Percentiles rank a stretch among this genome's conserved stretches.
Evolutionary conservation across 495 filamentous ascomycete genomes (phyloP).

Genomic region (Talaromyces borbonicus): DNA sequence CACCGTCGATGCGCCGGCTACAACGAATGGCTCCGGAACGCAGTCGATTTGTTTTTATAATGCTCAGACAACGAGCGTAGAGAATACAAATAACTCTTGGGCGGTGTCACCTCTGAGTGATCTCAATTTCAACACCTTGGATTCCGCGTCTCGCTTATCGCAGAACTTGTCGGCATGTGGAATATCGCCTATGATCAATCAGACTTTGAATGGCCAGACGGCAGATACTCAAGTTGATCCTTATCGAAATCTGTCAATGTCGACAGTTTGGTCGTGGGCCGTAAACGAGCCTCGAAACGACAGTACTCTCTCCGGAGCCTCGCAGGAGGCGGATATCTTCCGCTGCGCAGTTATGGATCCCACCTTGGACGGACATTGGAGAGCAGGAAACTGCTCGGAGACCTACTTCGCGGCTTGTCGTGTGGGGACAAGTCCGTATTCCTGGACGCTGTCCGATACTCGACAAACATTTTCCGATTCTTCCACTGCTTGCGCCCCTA

Average conservation of each 20-base stretch:
- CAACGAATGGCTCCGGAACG: slow-evolving; percentile 25
- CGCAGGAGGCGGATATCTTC: slow-evolving; percentile 16
- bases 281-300: slow-evolving; percentile 42
- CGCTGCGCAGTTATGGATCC: slow-evolving; percentile 47
- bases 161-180: slow-evolving; percentile 42
- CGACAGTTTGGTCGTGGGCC: slow-evolving; percentile 51
- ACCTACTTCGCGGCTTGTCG: slow-evolving; percentile 45
- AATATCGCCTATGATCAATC: slow-evolving; percentile 47
- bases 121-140: slow-evolving; percentile 20
- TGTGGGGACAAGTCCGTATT: slow-evolving; percentile 36
- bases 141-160: slow-evolving; percentile 19
- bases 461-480: slow-evolving; percentile 26
- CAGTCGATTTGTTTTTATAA: slow-evolving; percentile 44
- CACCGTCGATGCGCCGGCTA: slow-evolving; percentile 15
- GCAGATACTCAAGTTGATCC: slow-evolving; percentile 32
- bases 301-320: slow-evolving; percentile 12
- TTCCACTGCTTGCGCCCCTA: slow-evolving; percentile 26
- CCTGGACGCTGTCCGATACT: slow-evolving; percentile 40
- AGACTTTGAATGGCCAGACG: slow-evolving; percentile 40
- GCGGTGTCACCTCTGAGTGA: slow-evolving; percentile 30
- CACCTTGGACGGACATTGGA: slow-evolving; percentile 41
- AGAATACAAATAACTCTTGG: slow-evolving; percentile 48
- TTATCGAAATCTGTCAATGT: slow-evolving; percentile 43
- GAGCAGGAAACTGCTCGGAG: slow-evolving; percentile 42
- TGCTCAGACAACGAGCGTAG: slow-evolving; percentile 23